Conservation (phyloP, 495 filamentous ascomycete species). For the Xylaria palmicola region DNA sequence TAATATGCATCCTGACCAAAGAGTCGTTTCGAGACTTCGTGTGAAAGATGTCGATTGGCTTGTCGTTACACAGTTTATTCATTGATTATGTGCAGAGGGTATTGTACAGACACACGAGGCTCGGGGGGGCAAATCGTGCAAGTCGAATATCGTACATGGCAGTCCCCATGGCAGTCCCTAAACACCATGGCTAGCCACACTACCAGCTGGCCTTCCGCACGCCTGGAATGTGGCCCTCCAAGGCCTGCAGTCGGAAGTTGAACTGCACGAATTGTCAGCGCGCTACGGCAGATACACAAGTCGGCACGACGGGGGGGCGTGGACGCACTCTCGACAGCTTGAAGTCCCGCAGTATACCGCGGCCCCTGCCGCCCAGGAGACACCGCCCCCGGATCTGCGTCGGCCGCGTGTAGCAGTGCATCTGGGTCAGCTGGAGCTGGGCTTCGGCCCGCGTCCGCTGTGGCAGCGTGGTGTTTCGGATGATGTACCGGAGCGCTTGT, state of each 20-base stretch:
- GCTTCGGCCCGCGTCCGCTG: conserved; percentile 79
- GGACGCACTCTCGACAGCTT: conserved; percentile 80
- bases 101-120: background rate
- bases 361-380: conserved; percentile 79
- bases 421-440: conserved; percentile 86
- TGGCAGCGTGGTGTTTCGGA: conserved; percentile 86
- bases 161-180: background rate
- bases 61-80: background rate
- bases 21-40: too few relatives aligned
- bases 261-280: conserved; percentile 56
- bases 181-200: conserved; percentile 2
- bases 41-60: background rate
- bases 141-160: conserved; percentile 15
- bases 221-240: conserved; percentile 85
- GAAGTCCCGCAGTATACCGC: conserved; percentile 86
- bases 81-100: conserved; percentile 2
- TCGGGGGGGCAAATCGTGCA: background rate
- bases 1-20: background rate
- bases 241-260: conserved; percentile 86
- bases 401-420: conserved; percentile 89
- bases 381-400: conserved; percentile 95
- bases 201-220: conserved; percentile 97
- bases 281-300: background rate
- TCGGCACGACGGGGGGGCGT: background rate
- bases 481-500: conserved; percentile 93